phyloP scores from a whole-genome alignment of 2,329 filamentous ascomycete genomes.

The Rhynchosporium secalis region DNA sequence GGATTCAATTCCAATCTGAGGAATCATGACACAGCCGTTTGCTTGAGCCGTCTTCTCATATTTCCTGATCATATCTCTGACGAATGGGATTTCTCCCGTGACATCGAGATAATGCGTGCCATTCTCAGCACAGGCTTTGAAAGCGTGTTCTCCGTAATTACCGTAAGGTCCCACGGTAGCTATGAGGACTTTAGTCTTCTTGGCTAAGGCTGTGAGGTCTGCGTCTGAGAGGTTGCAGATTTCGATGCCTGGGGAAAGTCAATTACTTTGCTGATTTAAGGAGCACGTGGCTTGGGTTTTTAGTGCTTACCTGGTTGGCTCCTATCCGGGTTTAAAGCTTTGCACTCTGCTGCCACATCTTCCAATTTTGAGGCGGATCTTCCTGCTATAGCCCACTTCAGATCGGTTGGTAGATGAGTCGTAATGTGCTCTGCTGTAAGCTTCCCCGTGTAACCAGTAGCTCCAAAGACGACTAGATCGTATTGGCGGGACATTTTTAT shows the following conservation, averaged over 20 bases:
- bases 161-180: constrained; percentile 61
- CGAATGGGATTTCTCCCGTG: constrained; percentile 61
- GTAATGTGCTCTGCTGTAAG: constrained; percentile 75
- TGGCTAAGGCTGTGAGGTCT: constrained; percentile 51
- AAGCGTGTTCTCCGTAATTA: constrained; percentile 56
- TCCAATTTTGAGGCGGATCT: constrained; percentile 77
- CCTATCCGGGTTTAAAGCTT: constrained; percentile 67
- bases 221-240: constrained; percentile 49
- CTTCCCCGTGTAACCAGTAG: constrained; percentile 81
- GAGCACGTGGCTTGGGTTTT: background rate
- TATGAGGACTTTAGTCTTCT: constrained; percentile 58
- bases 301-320: constrained; percentile 60
- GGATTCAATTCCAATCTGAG: constrained; percentile 63
- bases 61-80: constrained; percentile 59
- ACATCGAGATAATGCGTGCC: constrained; percentile 66
- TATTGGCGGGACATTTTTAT: constrained; percentile 46
- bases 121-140: constrained; percentile 61
- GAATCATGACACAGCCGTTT: constrained; percentile 59
- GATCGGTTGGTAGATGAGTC: constrained; percentile 66
- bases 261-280: constrained; percentile 7
- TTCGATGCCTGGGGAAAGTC: constrained; percentile 49
- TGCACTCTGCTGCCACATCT: constrained; percentile 65
- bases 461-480: constrained; percentile 66
- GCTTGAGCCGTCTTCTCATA: constrained; percentile 54
- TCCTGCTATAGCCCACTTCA: constrained; percentile 87